Base-by-base conservation (phyloP, 164 flowering plant genomes). In the Taxillus chinensis region DNA sequence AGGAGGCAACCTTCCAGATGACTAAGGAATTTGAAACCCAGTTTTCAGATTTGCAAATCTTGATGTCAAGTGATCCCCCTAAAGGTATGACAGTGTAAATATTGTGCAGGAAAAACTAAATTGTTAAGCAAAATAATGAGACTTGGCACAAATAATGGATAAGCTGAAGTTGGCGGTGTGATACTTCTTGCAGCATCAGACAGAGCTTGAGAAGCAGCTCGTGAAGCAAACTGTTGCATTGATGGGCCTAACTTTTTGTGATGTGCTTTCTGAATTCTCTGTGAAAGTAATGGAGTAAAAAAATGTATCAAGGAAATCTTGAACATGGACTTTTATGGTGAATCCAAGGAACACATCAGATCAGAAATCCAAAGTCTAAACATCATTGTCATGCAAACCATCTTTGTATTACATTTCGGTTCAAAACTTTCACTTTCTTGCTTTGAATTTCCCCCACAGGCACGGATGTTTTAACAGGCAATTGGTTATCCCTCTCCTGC, bases 171-270 rank as follows among this genome's bases (percentile, higher is more conserved):
- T 55, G 99, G 99, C 37, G 93, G 73, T 5, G 68, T 71, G 46
- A 88, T 75, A 62, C 79, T 83, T 68, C 79, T 82, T 56, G 87
- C 81, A 64, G 91, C 86, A 72, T 83, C 86, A 63, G 77, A 73
- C 75, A 62, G 76, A 41, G 89, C 96, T 65, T 70, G 82, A 54
- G 85, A 71, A 59, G 92, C 90, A 62, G 95, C 99, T 64, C 89
- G 85, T 64, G 87, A 75, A 75, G 96, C 96, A 75, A 93, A 91
- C 76, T 89, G 90, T 74, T 81, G 86, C 14, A 93, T 80, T 40
- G 95, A 82, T 57, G 75, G 60, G 62, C 75, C 78, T 45, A 75
- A 64, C 45, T 80, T 78, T 61, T 66, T 78, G 75, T 82, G 78
- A 55, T 70, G 60, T 15, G 61, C 58, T 51, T 11, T 69, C 45